phyloP scores from a whole-genome alignment of 495 filamentous ascomycete species.

The Daldinia decipiens region DNA sequence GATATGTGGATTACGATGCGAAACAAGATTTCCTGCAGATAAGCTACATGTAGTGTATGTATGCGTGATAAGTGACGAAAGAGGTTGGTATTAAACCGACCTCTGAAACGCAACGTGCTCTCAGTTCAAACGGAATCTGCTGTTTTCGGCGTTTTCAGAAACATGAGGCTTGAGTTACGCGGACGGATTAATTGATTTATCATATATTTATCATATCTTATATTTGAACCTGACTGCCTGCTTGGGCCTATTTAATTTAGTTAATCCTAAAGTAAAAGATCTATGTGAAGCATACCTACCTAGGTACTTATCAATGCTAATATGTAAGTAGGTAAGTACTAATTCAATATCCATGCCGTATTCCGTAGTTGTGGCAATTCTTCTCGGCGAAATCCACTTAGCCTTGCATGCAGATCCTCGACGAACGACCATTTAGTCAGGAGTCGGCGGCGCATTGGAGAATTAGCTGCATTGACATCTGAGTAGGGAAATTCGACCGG shows the following conservation, averaged over 20 bases:
- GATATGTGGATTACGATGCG: conserved; percentile 36
- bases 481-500: neutral
- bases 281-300: neutral
- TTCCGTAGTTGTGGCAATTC: conserved; percentile 15
- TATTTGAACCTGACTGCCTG: neutral
- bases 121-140: conserved; percentile 36
- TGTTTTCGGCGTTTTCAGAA: conserved; percentile 41
- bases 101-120: conserved; percentile 31
- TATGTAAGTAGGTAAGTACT: too few relatives aligned
- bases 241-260: neutral
- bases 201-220: neutral
- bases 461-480: conserved; percentile 1
- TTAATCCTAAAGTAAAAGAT: too few relatives aligned
- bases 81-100: conserved; percentile 22
- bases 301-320: neutral
- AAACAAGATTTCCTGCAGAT: conserved; percentile 37
- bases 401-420: conserved; percentile 30
- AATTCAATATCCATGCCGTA: neutral
- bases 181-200: neutral
- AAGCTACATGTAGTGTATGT: neutral
- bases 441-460: conserved; percentile 15
- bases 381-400: conserved; percentile 38
- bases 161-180: conserved; percentile 22
- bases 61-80: conserved; percentile 9
- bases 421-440: conserved; percentile 27